These are phyloP conservation scores for Cercospora zeina DNA, from an alignment of 2,329 filamentous ascomycete genomes.

Conservation along the genomic window DNA sequence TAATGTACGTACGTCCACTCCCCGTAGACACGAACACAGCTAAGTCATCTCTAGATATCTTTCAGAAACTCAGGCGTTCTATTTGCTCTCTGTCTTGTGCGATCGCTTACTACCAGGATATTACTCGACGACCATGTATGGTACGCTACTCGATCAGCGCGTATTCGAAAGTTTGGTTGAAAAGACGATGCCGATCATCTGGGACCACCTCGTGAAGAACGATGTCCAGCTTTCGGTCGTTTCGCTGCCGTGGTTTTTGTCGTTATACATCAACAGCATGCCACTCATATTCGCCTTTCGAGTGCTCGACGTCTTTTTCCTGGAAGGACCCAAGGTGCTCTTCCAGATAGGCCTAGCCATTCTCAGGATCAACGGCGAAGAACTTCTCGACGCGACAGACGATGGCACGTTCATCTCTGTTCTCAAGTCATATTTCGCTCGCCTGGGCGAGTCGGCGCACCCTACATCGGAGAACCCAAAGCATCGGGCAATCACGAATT, in stretches of 20 bases:
- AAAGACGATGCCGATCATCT: constrained; percentile 96
- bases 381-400: constrained; percentile 86
- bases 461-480: constrained; percentile 95
- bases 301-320: constrained; percentile 95
- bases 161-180: constrained; percentile 98
- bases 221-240: constrained; percentile 97
- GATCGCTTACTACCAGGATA: constrained; percentile 92
- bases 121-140: constrained; percentile 99
- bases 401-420: constrained; percentile 97
- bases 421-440: constrained; percentile 89
- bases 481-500: constrained; percentile 86
- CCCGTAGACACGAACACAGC: constrained; percentile 3
- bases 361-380: constrained; percentile 92
- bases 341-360: constrained; percentile 98
- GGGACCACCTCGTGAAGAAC: constrained; percentile 95
- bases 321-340: constrained; percentile 94
- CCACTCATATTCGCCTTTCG: constrained; percentile 95
- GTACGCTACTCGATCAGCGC: constrained; percentile 91
- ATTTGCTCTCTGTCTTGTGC: constrained; percentile 85
- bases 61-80: constrained; percentile 95
- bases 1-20: constrained; percentile 63
- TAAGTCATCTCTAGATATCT: constrained; percentile 65
- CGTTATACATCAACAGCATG: constrained; percentile 99
- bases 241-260: constrained; percentile 95
- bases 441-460: constrained; percentile 92